Evolutionary conservation across 805 yeast species (phyloP).

Genomic region (Spathaspora boniae): DNA sequence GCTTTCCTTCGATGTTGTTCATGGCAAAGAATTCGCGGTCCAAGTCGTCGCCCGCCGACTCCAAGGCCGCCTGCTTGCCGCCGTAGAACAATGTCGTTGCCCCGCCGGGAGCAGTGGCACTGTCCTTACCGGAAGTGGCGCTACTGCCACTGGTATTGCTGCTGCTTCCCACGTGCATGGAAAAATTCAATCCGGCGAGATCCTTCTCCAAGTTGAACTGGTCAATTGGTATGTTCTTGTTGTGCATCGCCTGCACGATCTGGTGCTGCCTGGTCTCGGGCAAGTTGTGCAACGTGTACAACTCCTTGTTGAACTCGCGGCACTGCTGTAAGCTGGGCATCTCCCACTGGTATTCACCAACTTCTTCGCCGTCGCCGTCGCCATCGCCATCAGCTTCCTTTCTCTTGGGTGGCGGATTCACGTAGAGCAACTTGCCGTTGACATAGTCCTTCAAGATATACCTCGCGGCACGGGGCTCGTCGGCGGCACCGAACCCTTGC

Average conservation of each 20-base stretch:
- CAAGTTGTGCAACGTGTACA: constrained; percentile 61
- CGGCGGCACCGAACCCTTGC: constrained; percentile 96
- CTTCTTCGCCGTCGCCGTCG: constrained; percentile 18
- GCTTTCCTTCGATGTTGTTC: constrained; percentile 59
- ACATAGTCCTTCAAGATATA: constrained; percentile 92
- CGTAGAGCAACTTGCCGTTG: constrained; percentile 79
- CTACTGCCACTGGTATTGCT: constrained; percentile 15
- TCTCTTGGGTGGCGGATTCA: constrained; percentile 77
- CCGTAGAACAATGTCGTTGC: constrained; percentile 62
- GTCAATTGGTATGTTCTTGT: constrained; percentile 48
- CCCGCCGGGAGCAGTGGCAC: constrained; percentile 21
- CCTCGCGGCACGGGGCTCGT: constrained; percentile 91
- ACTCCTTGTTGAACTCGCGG: constrained; percentile 64
- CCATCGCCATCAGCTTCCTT: background rate
- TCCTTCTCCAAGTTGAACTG: constrained; percentile 66
- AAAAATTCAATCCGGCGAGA: constrained; percentile 69
- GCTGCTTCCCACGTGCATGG: constrained; percentile 61
- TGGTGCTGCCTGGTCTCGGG: constrained; percentile 75
- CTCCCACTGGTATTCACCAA: constrained; percentile 58
- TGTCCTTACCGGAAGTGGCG: too few relatives aligned
- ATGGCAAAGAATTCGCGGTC: constrained; percentile 83
- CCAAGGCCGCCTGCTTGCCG: constrained; percentile 78
- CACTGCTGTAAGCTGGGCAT: constrained; percentile 39
- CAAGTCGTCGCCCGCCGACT: constrained; percentile 75
- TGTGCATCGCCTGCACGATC: constrained; percentile 58